These are phyloP conservation scores for Pelargonium fulgidum DNA, from an alignment of 441 rosid genomes.

Conservation along the genomic window DNA sequence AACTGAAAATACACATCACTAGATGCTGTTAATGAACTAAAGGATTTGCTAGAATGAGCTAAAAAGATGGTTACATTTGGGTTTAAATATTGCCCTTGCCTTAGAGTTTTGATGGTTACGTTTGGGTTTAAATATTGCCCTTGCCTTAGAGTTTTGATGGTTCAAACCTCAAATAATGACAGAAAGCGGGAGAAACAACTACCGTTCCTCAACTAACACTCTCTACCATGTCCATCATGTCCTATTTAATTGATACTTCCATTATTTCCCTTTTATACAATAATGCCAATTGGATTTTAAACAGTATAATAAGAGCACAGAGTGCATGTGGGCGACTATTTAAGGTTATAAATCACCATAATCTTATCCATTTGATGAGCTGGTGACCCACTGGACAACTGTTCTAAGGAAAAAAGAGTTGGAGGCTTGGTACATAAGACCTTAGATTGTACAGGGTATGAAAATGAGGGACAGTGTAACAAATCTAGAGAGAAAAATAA, in stretches of 20 bases:
- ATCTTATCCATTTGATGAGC: background rate
- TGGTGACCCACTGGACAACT: constrained; percentile 1
- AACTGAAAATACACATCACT: background rate
- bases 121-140: too few species aligned
- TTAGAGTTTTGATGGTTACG: constrained; percentile 5
- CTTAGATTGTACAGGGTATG: background rate
- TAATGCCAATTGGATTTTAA: constrained; percentile 16
- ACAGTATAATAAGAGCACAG: background rate
- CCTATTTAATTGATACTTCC: background rate
- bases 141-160: constrained; percentile 1
- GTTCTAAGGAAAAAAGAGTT: background rate
- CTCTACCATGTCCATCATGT: background rate
- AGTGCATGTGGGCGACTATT: background rate
- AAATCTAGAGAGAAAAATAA: background rate
- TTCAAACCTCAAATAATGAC: constrained; percentile 10
- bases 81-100: constrained; percentile 5
- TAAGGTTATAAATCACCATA: background rate
- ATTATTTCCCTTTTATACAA: background rate
- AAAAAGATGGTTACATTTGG: constrained; percentile 2
- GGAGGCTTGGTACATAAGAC: background rate
- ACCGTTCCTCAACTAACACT: constrained; percentile 37
- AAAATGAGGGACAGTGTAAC: background rate
- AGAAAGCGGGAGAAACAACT: constrained; percentile 19
- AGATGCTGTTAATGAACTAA: background rate
- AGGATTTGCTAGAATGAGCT: background rate